Conservation (phyloP, 257 asterid species). For the Solanum virginianum region DNA sequence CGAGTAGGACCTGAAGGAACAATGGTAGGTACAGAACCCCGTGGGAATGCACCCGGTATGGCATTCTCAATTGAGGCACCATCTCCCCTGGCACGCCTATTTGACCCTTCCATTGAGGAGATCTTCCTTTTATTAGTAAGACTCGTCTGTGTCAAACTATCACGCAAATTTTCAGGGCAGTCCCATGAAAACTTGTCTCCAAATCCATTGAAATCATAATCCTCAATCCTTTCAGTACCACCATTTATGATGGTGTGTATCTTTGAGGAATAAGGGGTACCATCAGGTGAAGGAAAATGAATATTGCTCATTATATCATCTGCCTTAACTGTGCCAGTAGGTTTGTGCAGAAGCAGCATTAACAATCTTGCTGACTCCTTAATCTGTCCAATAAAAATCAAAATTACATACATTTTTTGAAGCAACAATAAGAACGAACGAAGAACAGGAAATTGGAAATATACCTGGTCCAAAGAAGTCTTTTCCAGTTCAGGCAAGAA, state of each 20-base stretch:
- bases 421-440: not conserved
- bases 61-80: slow-evolving; percentile 35
- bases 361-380: slow-evolving; percentile 41
- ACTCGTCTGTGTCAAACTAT: slow-evolving; percentile 56
- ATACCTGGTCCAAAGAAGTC: slow-evolving; percentile 23
- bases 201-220: slow-evolving; percentile 33
- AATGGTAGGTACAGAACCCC: slow-evolving; percentile 48
- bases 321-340: slow-evolving; percentile 27
- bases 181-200: slow-evolving; percentile 77
- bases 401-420: not conserved
- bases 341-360: slow-evolving; percentile 43
- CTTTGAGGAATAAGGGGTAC: slow-evolving; percentile 39
- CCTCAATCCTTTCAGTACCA: slow-evolving; percentile 41
- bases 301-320: slow-evolving; percentile 26
- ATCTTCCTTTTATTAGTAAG: slow-evolving; percentile 53
- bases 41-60: slow-evolving; percentile 49
- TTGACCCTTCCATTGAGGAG: slow-evolving; percentile 59
- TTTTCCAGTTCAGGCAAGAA: slow-evolving; percentile 6
- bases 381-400: slow-evolving; percentile 30
- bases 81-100: slow-evolving; percentile 65
- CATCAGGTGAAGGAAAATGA: slow-evolving; percentile 16
- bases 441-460: not conserved
- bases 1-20: slow-evolving; percentile 70
- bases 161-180: slow-evolving; percentile 84
- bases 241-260: slow-evolving; percentile 34